Evolutionary conservation across 2,329 filamentous ascomycete species (phyloP).

Genomic region (Clarireedia sp.): DNA sequence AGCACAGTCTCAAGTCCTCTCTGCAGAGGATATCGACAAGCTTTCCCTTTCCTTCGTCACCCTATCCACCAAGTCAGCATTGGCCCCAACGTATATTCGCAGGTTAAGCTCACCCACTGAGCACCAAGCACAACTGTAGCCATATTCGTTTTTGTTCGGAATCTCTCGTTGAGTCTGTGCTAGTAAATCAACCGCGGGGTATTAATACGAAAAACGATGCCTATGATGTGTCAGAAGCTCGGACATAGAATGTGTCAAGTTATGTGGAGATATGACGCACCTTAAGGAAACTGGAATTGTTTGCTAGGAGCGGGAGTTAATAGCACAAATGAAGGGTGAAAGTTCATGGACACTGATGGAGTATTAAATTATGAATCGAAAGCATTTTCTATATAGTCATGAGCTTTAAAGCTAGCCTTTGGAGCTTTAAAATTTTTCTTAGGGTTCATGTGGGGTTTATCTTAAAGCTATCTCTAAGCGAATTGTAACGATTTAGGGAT

Average conservation of each 20-base stretch:
- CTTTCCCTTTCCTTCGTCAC: conserved; percentile 36
- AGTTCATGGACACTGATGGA: no score
- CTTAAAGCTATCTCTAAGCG: no score
- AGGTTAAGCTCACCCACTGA: conserved; percentile 45
- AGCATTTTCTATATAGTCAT: no score
- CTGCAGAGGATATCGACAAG: conserved; percentile 41
- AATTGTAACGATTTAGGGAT: no score
- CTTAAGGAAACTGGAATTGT: conserved; percentile 7
- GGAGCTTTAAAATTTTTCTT: no score
- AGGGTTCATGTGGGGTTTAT: no score
- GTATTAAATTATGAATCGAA: no score
- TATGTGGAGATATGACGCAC: conserved; percentile 9
- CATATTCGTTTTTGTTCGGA: conserved; percentile 8
- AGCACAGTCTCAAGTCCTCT: conserved; percentile 6
- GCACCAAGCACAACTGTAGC: conserved; percentile 47
- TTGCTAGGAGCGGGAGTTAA: no score
- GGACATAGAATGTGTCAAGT: conserved; percentile 1
- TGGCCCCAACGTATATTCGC: neutral
- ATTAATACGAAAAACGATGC: neutral
- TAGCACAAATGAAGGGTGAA: no score
- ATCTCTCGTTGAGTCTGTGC: no score
- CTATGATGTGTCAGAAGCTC: conserved; percentile 9
- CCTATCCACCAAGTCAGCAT: conserved; percentile 5
- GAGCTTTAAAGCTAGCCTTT: no score
- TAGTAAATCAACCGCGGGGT: no score